phyloP scores from a whole-genome alignment of 371 early-diverging fungal species.

The Encephalitozoon hellem region DNA sequence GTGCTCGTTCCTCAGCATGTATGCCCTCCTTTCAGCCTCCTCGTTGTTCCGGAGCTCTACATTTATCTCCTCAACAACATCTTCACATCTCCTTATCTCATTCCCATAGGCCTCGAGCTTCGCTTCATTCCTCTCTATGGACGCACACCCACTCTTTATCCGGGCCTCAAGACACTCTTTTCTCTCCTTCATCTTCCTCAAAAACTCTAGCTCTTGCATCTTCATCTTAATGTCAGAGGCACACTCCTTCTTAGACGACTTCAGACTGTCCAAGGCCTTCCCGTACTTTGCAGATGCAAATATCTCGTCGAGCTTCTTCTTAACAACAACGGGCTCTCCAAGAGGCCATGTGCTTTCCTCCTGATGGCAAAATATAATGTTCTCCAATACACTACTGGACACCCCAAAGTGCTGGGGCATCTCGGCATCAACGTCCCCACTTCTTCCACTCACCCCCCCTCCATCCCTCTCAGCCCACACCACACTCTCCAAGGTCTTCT shows the following conservation, averaged over 20 bases:
- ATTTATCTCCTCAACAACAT: neutral
- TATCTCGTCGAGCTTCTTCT: constrained; percentile 97
- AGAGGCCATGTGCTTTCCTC: constrained; percentile 97
- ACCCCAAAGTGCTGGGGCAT: constrained; percentile 71
- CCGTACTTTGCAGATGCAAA: constrained; percentile 84
- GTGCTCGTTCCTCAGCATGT: neutral
- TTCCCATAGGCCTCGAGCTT: constrained; percentile 4
- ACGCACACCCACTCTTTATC: neutral
- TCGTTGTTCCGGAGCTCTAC: neutral
- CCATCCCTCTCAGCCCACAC: constrained; percentile 16
- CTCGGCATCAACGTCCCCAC: constrained; percentile 6
- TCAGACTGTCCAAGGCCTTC: constrained; percentile 76
- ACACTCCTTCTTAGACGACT: constrained; percentile 68
- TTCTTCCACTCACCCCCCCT: constrained; percentile 13
- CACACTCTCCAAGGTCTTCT: constrained; percentile 72
- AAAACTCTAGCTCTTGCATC: constrained; percentile 65
- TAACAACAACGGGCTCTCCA: constrained; percentile 73
- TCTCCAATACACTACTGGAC: constrained; percentile 87
- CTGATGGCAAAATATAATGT: constrained; percentile 98
- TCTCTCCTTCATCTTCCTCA: constrained; percentile 67
- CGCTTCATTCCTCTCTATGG: neutral
- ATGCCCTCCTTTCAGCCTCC: neutral
- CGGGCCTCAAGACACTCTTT: constrained; percentile 64
- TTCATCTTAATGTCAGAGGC: constrained; percentile 65
- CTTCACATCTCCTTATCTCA: constrained; percentile 27